Conservation (phyloP, 805 yeast genomes). For the Barnettozyma californica region DNA sequence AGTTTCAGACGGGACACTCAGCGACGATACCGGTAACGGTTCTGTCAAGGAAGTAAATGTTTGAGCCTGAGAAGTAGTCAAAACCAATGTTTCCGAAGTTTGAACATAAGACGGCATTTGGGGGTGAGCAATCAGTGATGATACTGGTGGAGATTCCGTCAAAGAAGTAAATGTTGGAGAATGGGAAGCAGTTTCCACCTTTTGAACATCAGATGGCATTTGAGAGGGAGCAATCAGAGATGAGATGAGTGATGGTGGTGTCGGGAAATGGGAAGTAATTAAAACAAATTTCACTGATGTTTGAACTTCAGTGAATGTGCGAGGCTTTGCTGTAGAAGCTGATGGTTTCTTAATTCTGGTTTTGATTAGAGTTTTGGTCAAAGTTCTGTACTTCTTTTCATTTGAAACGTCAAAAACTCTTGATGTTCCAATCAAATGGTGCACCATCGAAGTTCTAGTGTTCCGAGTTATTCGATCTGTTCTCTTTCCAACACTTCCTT, state of each 20-base stretch:
- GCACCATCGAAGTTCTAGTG: not conserved
- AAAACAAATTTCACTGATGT: not conserved
- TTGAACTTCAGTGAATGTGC: not conserved
- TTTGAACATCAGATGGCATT: no score
- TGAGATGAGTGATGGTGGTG: no score
- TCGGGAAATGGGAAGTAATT: not conserved
- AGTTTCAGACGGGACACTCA: not conserved
- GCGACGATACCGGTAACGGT: not conserved
- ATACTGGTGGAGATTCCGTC: no score
- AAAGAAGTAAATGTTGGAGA: no score
- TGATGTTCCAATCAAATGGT: not conserved
- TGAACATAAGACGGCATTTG: no score
- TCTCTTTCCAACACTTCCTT: not conserved
- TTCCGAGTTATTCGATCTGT: not conserved
- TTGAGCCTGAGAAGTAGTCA: not conserved
- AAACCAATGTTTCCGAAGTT: no score
- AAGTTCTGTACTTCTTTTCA: conserved; percentile 1
- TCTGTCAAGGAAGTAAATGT: not conserved
- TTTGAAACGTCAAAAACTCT: not conserved
- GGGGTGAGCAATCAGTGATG: no score
- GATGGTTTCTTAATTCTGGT: not conserved
- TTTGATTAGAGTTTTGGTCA: not conserved
- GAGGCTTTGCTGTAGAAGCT: not conserved
- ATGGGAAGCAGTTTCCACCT: no score
- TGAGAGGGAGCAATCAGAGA: no score